These are phyloP conservation scores for Pelargonium fulgidum DNA, from an alignment of 441 rosid species.

Conservation along the genomic window DNA sequence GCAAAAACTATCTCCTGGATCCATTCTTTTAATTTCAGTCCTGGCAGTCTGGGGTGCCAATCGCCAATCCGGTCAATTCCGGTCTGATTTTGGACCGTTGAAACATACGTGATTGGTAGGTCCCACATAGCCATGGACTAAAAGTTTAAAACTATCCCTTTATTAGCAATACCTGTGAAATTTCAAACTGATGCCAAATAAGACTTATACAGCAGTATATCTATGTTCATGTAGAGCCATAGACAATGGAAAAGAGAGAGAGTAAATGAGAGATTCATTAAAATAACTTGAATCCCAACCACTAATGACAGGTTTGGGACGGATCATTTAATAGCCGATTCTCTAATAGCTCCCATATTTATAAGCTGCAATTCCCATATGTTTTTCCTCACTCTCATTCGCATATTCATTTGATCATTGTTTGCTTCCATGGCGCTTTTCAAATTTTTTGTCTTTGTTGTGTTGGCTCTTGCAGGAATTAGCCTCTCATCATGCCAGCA, in stretches of 20 bases:
- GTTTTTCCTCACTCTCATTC: constrained; percentile 5
- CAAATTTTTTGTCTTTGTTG: constrained; percentile 30
- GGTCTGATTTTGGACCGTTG: too few species aligned
- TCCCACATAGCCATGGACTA: too few species aligned
- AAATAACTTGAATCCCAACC: constrained; percentile 30
- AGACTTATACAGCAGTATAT: neutral
- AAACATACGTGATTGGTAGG: too few species aligned
- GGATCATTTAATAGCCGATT: constrained; percentile 30
- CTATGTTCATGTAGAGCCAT: neutral
- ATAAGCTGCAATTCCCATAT: constrained; percentile 12
- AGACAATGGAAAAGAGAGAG: neutral
- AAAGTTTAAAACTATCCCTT: too few species aligned
- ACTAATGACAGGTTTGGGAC: constrained; percentile 29
- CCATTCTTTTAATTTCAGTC: too few species aligned
- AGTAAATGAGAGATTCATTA: too few species aligned
- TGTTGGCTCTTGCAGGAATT: constrained; percentile 30
- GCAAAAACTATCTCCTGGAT: too few species aligned
- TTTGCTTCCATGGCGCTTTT: constrained; percentile 32
- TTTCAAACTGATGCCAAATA: too few species aligned
- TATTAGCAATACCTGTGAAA: too few species aligned
- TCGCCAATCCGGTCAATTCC: too few species aligned
- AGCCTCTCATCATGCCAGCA: constrained; percentile 28
- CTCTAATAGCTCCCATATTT: constrained; percentile 22
- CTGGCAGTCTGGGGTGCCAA: too few species aligned
- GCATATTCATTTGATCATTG: neutral